Evolutionary conservation across 495 filamentous ascomycete genomes (phyloP).

Genomic region (Penicillium malachiteum): DNA sequence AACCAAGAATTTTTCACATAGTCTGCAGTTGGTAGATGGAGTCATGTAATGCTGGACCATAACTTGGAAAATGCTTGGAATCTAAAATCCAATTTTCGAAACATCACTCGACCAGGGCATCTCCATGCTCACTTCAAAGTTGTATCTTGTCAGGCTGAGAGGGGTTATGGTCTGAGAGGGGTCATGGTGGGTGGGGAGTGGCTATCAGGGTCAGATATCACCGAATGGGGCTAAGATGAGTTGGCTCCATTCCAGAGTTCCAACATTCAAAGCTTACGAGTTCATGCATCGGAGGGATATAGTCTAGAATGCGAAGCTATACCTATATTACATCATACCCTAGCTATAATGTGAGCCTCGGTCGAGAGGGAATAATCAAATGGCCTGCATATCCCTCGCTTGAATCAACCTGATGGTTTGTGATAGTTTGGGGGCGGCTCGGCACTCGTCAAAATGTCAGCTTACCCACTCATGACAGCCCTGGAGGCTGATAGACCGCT

Average conservation of each 20-base stretch:
- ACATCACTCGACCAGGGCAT: background rate
- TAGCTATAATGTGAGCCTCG: background rate
- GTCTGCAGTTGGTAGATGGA: background rate
- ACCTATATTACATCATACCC: constrained; percentile 8
- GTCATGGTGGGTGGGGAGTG: background rate
- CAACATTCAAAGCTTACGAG: background rate
- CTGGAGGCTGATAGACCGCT: background rate
- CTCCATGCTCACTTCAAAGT: constrained; percentile 1
- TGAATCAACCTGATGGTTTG: no score
- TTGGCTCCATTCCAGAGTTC: background rate
- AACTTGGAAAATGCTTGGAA: background rate
- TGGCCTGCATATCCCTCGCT: constrained; percentile 5
- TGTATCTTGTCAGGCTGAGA: constrained; percentile 1
- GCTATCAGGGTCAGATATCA: background rate
- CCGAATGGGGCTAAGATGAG: background rate
- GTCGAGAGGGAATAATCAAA: background rate
- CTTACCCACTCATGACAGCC: background rate
- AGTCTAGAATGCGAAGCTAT: background rate
- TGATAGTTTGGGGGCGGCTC: no score
- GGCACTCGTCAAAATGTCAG: background rate
- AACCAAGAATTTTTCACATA: background rate
- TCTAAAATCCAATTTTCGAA: background rate
- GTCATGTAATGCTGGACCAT: background rate
- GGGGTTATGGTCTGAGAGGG: no score
- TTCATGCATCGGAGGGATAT: background rate